Evolutionary conservation across 2,329 filamentous ascomycete species (phyloP).

Genomic region (Remersonia thermophila): DNA sequence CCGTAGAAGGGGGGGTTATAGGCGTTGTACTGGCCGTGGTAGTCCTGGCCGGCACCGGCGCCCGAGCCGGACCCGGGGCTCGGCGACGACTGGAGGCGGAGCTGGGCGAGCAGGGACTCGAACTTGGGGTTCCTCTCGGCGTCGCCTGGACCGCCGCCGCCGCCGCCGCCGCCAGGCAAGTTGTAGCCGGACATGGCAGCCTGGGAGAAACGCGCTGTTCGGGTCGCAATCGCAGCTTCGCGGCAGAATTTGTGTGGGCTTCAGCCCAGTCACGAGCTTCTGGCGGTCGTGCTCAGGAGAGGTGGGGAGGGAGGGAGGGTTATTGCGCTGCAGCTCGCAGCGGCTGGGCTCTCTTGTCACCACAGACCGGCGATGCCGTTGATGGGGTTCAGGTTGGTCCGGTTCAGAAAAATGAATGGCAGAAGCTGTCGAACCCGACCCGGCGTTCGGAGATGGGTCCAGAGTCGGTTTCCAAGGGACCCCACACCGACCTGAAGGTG

Average conservation of each 20-base stretch:
- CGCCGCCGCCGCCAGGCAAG: conserved; percentile 10
- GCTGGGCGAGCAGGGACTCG: conserved; percentile 31
- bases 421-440: no score
- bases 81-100: conserved; percentile 23
- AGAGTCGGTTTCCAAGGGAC: no score
- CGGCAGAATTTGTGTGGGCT: background rate
- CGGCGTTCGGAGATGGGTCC: no score
- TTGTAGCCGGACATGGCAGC: conserved; percentile 19
- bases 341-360: background rate
- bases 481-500: no score
- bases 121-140: conserved; percentile 24
- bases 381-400: no score
- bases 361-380: no score
- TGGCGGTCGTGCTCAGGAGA: background rate
- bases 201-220: background rate
- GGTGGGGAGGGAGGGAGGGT: background rate
- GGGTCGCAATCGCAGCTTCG: background rate
- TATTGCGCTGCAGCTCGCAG: background rate
- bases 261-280: background rate
- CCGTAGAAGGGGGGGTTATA: conserved; percentile 17
- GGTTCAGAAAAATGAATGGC: no score
- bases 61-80: conserved; percentile 12
- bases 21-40: conserved; percentile 16
- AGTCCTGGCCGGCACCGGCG: conserved; percentile 13
- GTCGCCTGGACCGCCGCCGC: conserved; percentile 12